Evolutionary conservation across 495 filamentous ascomycete species (phyloP).

Genomic region (Tuber aestivum): DNA sequence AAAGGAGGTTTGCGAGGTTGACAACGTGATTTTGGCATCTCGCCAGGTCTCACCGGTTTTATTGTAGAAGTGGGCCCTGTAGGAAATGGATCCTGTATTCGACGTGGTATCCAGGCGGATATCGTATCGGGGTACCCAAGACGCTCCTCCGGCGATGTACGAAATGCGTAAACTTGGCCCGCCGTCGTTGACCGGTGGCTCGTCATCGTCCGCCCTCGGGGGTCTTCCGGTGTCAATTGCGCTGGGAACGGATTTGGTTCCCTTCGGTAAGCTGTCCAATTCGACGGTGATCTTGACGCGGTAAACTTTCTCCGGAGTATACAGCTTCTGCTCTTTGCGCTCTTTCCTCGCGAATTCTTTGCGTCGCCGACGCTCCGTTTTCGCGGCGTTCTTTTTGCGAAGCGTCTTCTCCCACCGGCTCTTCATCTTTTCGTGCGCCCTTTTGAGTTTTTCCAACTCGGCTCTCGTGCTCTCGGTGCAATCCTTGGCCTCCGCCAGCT

Average conservation of each 20-base stretch:
- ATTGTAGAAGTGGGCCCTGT: conserved; percentile 61
- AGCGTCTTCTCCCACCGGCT: conserved; percentile 38
- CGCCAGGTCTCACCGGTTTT: conserved; percentile 62
- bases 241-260: conserved; percentile 10
- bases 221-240: conserved; percentile 24
- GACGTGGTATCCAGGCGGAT: conserved; percentile 55
- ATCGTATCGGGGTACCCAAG: conserved; percentile 63
- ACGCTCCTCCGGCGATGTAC: conserved; percentile 59
- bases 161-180: conserved; percentile 51
- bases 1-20: conserved; percentile 62
- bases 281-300: conserved; percentile 57
- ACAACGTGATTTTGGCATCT: conserved; percentile 59
- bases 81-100: conserved; percentile 53
- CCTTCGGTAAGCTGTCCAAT: conserved; percentile 33
- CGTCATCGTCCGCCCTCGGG: conserved; percentile 16
- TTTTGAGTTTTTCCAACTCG: conserved; percentile 41
- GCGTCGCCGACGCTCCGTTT: conserved; percentile 45
- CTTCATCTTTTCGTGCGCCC: conserved; percentile 43
- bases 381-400: conserved; percentile 34
- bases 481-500: conserved; percentile 2
- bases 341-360: conserved; percentile 49
- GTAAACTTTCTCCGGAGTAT: conserved; percentile 55
- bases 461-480: neutral
- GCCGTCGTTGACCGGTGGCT: conserved; percentile 8
- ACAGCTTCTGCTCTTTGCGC: conserved; percentile 48